These are phyloP conservation scores for Aspergillus fijiensis DNA, from an alignment of 2,329 filamentous ascomycete genomes.

Conservation along the genomic window DNA sequence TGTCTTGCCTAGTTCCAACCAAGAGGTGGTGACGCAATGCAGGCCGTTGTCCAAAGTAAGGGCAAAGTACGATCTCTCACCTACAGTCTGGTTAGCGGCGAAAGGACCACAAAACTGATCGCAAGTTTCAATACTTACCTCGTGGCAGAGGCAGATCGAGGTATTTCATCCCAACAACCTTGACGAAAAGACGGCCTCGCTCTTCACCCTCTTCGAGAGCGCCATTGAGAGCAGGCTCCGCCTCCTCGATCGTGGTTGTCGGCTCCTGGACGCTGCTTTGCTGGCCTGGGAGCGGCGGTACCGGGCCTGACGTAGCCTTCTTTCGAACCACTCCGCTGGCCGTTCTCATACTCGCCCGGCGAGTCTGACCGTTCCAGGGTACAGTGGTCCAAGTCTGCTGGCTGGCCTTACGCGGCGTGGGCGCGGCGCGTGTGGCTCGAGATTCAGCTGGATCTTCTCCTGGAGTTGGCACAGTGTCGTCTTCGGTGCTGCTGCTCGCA, in stretches of 20 bases:
- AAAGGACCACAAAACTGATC: not conserved
- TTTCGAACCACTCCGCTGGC: constrained; percentile 61
- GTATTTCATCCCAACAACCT: constrained; percentile 97
- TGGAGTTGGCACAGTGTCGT: constrained; percentile 39
- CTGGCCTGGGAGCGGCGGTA: constrained; percentile 83
- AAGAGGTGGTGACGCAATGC: constrained; percentile 94
- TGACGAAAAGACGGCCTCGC: constrained; percentile 89
- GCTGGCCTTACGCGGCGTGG: constrained; percentile 74
- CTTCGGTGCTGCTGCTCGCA: constrained; percentile 73
- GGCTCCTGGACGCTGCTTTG: constrained; percentile 70
- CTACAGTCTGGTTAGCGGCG: constrained; percentile 47
- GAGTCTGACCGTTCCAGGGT: constrained; percentile 84
- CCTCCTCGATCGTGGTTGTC: constrained; percentile 67
- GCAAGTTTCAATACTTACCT: constrained; percentile 59
- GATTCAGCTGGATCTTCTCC: constrained; percentile 29
- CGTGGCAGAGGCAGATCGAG: constrained; percentile 86
- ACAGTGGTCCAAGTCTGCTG: constrained; percentile 95
- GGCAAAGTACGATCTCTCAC: constrained; percentile 90
- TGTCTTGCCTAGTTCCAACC: constrained; percentile 86
- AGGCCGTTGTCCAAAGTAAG: constrained; percentile 97
- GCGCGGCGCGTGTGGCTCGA: constrained; percentile 59
- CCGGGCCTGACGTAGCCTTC: constrained; percentile 60
- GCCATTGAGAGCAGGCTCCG: constrained; percentile 60
- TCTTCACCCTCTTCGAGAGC: constrained; percentile 76
- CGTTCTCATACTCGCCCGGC: constrained; percentile 64